phyloP scores from a whole-genome alignment of 2,329 filamentous ascomycete species.

The Aspergillus eucalypticola region DNA sequence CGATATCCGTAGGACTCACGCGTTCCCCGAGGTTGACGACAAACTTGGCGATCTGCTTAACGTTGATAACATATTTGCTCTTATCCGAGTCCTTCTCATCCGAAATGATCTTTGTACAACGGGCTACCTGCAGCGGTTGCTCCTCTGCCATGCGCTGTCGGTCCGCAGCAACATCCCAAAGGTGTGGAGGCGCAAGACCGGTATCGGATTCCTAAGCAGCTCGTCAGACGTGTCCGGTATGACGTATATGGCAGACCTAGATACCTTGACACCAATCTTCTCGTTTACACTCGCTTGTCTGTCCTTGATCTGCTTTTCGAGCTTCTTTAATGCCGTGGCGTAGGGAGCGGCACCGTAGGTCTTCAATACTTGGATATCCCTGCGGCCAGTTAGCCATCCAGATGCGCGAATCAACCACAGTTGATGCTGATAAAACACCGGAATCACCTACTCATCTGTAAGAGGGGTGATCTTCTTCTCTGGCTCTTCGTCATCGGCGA shows the following conservation, averaged over 20 bases:
- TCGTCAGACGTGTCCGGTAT: conserved; percentile 23
- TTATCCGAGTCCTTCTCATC: conserved; percentile 95
- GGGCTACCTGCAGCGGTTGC: conserved; percentile 93
- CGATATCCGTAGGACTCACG: conserved; percentile 97
- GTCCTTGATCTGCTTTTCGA: conserved; percentile 99
- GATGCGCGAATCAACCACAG: not conserved
- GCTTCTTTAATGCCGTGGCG: conserved; percentile 88
- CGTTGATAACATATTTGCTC: conserved; percentile 99
- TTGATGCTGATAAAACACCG: not conserved
- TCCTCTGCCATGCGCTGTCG: conserved; percentile 98
- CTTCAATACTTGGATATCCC: conserved; percentile 98
- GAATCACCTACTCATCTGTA: conserved; percentile 79
- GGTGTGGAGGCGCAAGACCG: conserved; percentile 93
- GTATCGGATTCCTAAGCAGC: conserved; percentile 85
- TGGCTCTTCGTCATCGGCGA: conserved; percentile 92
- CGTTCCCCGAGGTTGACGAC: conserved; percentile 96
- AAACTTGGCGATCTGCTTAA: conserved; percentile 99
- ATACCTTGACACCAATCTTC: conserved; percentile 74
- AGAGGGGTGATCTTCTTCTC: conserved; percentile 99
- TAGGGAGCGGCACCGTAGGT: conserved; percentile 98
- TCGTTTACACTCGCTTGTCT: conserved; percentile 98
- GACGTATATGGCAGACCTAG: conserved; percentile 3
- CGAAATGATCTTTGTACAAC: conserved; percentile 98
- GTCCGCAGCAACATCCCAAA: conserved; percentile 98
- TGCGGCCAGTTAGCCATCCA: conserved; percentile 49